Conservation (phyloP, 2,329 filamentous ascomycete species). For the Metarhizium rileyi region DNA sequence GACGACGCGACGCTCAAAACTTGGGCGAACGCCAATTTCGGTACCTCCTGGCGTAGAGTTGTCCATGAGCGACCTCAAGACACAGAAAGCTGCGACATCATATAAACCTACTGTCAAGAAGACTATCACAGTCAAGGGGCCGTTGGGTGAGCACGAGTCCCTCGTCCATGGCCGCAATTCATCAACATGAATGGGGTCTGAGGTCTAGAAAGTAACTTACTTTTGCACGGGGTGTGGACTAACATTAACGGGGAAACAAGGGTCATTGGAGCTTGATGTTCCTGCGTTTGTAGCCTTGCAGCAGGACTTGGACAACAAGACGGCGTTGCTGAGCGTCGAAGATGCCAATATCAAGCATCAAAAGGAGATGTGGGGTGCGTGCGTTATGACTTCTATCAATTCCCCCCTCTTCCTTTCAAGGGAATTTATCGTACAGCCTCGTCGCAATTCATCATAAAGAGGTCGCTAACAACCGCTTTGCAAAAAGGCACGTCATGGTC, state of each 20-base stretch:
- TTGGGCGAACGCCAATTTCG: conserved; percentile 71
- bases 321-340: conserved; percentile 59
- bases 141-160: conserved; percentile 50
- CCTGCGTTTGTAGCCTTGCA: conserved; percentile 67
- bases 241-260: conserved; percentile 27
- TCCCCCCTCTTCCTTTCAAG: too few species aligned
- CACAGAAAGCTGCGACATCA: conserved; percentile 44
- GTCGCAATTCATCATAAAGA: too few species aligned
- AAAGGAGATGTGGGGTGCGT: conserved; percentile 88
- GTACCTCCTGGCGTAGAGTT: conserved; percentile 79
- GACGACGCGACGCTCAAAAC: conserved; percentile 60
- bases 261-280: conserved; percentile 68
- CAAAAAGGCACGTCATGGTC: conserved; percentile 72
- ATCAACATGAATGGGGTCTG: not conserved
- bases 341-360: conserved; percentile 63
- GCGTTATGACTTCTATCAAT: not conserved
- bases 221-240: not conserved
- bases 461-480: not conserved
- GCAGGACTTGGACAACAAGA: conserved; percentile 53
- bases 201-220: too few species aligned
- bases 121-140: conserved; percentile 68
- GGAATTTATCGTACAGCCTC: too few species aligned
- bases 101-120: conserved; percentile 53
- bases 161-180: not conserved
- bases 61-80: conserved; percentile 51